A percentile compares a stretch with the other conserved stretches of the same genome.
phyloP scores from a whole-genome alignment of 257 asterid species.

The Solanum raphanifolium region DNA sequence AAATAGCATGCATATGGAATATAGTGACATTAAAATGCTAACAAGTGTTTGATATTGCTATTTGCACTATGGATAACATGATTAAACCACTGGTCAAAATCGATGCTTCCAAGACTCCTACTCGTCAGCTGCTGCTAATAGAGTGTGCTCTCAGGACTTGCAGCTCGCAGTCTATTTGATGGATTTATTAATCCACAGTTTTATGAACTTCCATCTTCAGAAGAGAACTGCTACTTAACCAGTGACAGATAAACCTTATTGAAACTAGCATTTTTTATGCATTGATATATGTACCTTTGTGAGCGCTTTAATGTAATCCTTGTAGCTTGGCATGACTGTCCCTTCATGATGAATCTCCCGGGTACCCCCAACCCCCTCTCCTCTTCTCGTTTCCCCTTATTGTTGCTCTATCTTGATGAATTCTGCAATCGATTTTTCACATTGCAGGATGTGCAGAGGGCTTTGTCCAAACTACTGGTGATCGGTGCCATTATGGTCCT shows the following conservation, averaged over 20 bases:
- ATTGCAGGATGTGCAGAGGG: neutral
- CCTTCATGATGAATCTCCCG: neutral
- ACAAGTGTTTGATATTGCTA: neutral
- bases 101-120: neutral
- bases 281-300: neutral
- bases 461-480: neutral
- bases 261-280: neutral
- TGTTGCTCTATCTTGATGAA: neutral
- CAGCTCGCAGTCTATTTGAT: neutral
- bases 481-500: neutral
- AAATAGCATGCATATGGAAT: neutral
- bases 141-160: neutral
- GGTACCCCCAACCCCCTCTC: too few relatives aligned
- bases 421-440: neutral
- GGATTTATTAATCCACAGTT: neutral
- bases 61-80: neutral
- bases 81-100: neutral
- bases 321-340: neutral
- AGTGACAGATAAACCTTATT: neutral
- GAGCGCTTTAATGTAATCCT: neutral
- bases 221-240: neutral
- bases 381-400: neutral
- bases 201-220: neutral
- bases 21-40: neutral
- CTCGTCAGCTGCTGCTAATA: neutral